Evolutionary conservation across 2,329 filamentous ascomycete species (phyloP).

Genomic region (Fusarium aywerte): DNA sequence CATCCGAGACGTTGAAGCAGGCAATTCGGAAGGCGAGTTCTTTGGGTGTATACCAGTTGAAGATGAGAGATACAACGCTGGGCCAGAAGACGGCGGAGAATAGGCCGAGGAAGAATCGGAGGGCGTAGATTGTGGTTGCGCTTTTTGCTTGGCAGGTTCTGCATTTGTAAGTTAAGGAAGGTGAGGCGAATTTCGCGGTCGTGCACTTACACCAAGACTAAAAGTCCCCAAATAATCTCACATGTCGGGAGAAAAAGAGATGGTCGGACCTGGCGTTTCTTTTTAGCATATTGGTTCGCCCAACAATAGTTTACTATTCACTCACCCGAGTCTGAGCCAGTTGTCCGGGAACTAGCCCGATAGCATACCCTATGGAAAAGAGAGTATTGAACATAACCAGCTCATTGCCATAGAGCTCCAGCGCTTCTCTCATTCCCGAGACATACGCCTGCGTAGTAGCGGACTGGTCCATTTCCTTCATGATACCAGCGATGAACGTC

Average conservation of each 20-base stretch:
- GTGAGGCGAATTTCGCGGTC: fast-evolving
- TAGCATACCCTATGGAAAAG: constrained; percentile 70
- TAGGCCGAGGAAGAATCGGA: constrained; percentile 59
- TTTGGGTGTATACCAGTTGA: constrained; percentile 57
- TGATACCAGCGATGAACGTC: constrained; percentile 52
- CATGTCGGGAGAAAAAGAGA: constrained; percentile 55
- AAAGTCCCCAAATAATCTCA: constrained; percentile 50
- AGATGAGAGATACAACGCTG: constrained; percentile 53
- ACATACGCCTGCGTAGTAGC: constrained; percentile 53
- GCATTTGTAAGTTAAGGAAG: background rate
- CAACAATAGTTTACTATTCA: fast-evolving
- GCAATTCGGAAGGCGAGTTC: constrained; percentile 56
- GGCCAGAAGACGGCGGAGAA: constrained; percentile 54
- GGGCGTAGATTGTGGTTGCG: constrained; percentile 51
- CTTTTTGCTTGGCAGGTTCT: constrained; percentile 51
- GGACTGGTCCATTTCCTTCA: constrained; percentile 54
- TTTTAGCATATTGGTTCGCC: background rate
- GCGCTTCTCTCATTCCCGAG: constrained; percentile 50
- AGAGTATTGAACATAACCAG: constrained; percentile 63
- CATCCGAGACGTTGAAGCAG: constrained; percentile 57
- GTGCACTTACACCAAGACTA: constrained; percentile 41
- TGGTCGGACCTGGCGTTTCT: constrained; percentile 48
- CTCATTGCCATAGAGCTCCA: constrained; percentile 61
- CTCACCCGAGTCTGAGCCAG: constrained; percentile 51
- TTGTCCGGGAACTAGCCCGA: constrained; percentile 56